Evolutionary conservation across 1,139 yeast species (phyloP), one percentile per base, ranked within the genome.

Genomic region (Debaryomyces robertsiae): DNA sequence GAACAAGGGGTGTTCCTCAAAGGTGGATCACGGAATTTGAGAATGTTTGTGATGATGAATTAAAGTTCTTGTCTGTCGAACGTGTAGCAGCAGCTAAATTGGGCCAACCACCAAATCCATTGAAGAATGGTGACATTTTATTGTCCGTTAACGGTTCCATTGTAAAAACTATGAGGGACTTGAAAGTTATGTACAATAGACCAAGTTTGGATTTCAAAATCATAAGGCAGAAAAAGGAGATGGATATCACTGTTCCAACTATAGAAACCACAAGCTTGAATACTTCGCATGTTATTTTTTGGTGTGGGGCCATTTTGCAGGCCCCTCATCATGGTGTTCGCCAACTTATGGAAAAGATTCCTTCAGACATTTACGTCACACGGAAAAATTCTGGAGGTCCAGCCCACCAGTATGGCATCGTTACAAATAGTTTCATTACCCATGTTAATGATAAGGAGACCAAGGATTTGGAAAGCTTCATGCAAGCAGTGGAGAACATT

Each of bases 1-100:
- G 96, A 61, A 78, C 87, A 37, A 75, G 89, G 55, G 95, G 95
- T 11, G 95, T 90, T 15, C 78, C 93, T 1, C 93, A 86, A 53
- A 81, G 80, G 30, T 88, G 96, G 95, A 84, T 90, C 47, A 58
- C 71, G 27, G 73, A 72, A 49, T 77, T 87, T 55, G 95, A 87
- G 58, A 72, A 76, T 24, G 71, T 55, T 19, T 63, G 72, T 39
- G 70, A 74, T 25, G 88, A 84, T 54, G 82, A 86, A 51, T 73
- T 84, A 38, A 89, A 87, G 54, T 78, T 90, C 46, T 76, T 88
- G 55, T 72, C 81, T 10, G 94, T 88, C 11, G 75, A 82, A 17
- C 77, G 93, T 53, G 82, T 84, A 3, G 79, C 88, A 1, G 81
- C 80, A 17, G 74, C 83, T 9, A 54, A 60, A 9, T 50, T 60